These are phyloP conservation scores for Bruguiera parviflora DNA, from an alignment of 345 rosid genomes.

Conservation along the genomic window DNA sequence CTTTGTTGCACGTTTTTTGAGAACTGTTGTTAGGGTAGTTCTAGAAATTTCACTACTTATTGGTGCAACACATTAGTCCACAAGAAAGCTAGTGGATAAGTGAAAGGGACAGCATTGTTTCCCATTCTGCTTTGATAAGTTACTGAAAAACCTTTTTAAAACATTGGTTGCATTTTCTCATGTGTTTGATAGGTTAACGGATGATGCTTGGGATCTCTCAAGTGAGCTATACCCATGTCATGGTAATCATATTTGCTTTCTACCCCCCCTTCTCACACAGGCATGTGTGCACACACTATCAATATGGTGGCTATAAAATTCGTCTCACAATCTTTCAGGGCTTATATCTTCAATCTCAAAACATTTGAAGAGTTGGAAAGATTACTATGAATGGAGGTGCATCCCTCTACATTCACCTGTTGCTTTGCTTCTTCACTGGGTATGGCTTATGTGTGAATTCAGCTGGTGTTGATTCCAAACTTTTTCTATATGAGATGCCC, in stretches of 20 bases:
- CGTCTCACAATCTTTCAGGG: slow-evolving; percentile 36
- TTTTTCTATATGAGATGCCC: no score
- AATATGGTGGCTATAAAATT: slow-evolving; percentile 8
- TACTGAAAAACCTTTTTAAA: not conserved
- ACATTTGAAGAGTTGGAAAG: slow-evolving; percentile 49
- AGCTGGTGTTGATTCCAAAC: not conserved
- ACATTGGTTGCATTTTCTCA: not conserved
- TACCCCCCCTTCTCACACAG: no score
- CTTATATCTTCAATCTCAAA: slow-evolving; percentile 41
- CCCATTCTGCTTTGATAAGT: not conserved
- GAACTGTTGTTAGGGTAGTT: not conserved
- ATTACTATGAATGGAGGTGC: slow-evolving; percentile 78
- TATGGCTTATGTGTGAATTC: slow-evolving; percentile 26
- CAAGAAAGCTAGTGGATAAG: not conserved
- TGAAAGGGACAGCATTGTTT: no score
- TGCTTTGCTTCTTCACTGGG: slow-evolving; percentile 93
- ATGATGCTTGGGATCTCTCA: slow-evolving; percentile 59
- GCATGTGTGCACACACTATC: not conserved
- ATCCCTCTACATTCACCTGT: slow-evolving; percentile 74
- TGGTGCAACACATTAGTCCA: slow-evolving; percentile 2
- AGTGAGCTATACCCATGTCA: slow-evolving; percentile 64
- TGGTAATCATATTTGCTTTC: slow-evolving; percentile 38
- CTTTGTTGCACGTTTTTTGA: not conserved
- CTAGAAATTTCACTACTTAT: not conserved
- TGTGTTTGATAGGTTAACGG: slow-evolving; percentile 30